Evolutionary conservation across 1,284 basidiomycete genomes (phyloP).

Genomic region (Melampsora americana): DNA sequence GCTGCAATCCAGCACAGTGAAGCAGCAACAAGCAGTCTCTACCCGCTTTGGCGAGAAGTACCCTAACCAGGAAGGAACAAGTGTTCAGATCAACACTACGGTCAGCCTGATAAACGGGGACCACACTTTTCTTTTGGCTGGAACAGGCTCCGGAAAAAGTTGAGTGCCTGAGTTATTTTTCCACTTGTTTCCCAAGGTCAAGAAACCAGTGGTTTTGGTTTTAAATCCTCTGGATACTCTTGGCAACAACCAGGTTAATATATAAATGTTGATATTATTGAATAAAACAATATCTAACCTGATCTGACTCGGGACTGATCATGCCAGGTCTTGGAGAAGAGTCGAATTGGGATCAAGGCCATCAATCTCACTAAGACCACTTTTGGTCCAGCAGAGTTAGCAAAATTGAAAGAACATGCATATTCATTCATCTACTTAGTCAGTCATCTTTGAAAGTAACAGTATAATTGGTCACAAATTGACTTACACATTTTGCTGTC

Average conservation of each 20-base stretch:
- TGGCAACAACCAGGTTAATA: conserved; percentile 20
- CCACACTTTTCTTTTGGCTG: conserved; percentile 4
- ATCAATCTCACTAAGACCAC: conserved; percentile 6
- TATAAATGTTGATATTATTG: background rate
- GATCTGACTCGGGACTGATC: background rate
- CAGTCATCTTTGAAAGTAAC: too few relatives aligned
- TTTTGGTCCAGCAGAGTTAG: background rate
- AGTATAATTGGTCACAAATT: background rate
- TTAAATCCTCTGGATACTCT: conserved; percentile 19
- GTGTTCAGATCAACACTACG: background rate
- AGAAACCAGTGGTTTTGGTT: conserved; percentile 6
- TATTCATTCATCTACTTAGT: conserved; percentile 6
- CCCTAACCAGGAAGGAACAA: too few relatives aligned
- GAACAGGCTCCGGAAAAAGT: conserved; percentile 7
- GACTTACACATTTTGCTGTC: background rate
- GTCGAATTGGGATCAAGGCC: background rate
- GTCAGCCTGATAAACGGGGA: background rate
- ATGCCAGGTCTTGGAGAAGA: conserved; percentile 9
- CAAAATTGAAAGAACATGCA: background rate
- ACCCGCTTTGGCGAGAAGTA: too few relatives aligned
- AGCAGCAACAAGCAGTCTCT: too few relatives aligned
- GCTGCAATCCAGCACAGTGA: too few relatives aligned
- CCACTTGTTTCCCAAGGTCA: background rate
- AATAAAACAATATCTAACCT: background rate
- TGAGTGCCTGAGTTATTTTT: background rate